phyloP scores from a whole-genome alignment of 441 rosid species.

The Aquilaria agallochum region DNA sequence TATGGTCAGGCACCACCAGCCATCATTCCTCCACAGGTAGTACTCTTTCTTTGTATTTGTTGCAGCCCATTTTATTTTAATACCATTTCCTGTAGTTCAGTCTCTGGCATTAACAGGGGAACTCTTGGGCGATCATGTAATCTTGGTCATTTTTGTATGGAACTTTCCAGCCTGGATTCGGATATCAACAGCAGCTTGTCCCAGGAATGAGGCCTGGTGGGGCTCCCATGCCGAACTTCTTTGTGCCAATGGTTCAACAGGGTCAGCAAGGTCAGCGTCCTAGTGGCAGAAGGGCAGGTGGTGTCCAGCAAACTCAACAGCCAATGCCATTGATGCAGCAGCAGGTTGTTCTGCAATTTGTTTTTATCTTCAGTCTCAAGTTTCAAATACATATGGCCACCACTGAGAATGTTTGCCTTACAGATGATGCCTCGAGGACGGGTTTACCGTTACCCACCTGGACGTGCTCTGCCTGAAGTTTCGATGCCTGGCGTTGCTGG shows the following conservation, averaged over 20 bases:
- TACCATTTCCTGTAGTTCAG: too few relatives aligned
- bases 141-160: background rate
- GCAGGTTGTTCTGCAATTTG: constrained; percentile 50
- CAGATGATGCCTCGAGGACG: constrained; percentile 57
- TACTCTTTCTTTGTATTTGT: background rate
- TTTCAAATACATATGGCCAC: too few relatives aligned
- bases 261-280: constrained; percentile 65
- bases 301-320: constrained; percentile 57
- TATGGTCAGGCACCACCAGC: constrained; percentile 69
- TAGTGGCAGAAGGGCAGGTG: constrained; percentile 58
- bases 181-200: constrained; percentile 70
- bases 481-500: constrained; percentile 29
- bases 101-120: too few relatives aligned
- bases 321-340: constrained; percentile 54
- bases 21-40: constrained; percentile 62
- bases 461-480: constrained; percentile 37
- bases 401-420: too few relatives aligned
- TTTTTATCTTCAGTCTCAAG: too few relatives aligned
- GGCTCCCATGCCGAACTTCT: constrained; percentile 64
- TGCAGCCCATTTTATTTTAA: background rate
- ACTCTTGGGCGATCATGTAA: too few relatives aligned
- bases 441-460: constrained; percentile 43
- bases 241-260: constrained; percentile 67
- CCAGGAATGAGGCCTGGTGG: constrained; percentile 81
- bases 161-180: constrained; percentile 49